Evolutionary conservation across 2,329 filamentous ascomycete genomes (phyloP).

Genomic region (Talaromyces islandicus): DNA sequence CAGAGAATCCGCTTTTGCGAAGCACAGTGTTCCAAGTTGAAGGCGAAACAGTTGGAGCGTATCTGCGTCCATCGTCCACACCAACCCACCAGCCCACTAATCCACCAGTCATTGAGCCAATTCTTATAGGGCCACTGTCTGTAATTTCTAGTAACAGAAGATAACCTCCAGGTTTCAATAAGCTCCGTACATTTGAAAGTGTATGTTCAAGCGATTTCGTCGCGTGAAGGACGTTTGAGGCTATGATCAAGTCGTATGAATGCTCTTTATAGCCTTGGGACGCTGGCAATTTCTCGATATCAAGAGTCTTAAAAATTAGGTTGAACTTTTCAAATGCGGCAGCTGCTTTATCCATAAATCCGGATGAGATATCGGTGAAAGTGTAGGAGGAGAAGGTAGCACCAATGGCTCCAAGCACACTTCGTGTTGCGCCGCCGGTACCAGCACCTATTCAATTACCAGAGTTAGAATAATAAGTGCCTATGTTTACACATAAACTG

Average conservation of each 20-base stretch:
- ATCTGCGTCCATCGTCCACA: neutral
- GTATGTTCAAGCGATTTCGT: conserved; percentile 18
- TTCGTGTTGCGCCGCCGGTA: conserved; percentile 36
- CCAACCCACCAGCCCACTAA: conserved; percentile 33
- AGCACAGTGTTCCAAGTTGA: neutral
- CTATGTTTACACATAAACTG: no score
- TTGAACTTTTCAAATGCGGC: neutral
- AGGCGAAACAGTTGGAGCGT: neutral
- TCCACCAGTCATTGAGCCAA: no score
- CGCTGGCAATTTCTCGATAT: conserved; percentile 20
- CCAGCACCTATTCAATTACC: conserved; percentile 43
- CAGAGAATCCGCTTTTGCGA: conserved; percentile 1
- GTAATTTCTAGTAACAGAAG: conserved; percentile 40
- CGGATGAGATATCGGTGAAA: conserved; percentile 18
- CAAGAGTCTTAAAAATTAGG: conserved; percentile 23
- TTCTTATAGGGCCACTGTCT: no score
- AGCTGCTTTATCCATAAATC: conserved; percentile 14
- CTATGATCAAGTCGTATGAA: conserved; percentile 28
- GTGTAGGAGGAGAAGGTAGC: conserved; percentile 8
- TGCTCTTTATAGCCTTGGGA: conserved; percentile 23
- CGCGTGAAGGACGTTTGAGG: conserved; percentile 29
- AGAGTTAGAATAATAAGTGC: no score
- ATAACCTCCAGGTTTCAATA: conserved; percentile 38
- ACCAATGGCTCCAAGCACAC: conserved; percentile 25
- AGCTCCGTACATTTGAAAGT: conserved; percentile 17